Evolutionary conservation across 75 land plant genomes (phyloP), one percentile per base, ranked within the genome.

Genomic region (Picea glauca): DNA sequence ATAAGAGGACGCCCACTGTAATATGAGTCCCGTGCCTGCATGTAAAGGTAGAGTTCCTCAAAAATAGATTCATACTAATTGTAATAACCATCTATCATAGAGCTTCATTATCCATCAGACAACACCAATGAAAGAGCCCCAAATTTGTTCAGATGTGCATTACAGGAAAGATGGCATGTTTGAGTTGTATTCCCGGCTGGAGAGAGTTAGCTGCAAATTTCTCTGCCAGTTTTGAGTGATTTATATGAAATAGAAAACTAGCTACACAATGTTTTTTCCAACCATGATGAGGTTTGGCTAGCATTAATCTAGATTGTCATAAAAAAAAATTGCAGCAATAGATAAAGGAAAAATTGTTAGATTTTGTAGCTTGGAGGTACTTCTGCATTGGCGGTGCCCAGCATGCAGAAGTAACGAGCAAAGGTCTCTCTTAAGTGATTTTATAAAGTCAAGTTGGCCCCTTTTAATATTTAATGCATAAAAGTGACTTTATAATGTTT

Each of bases 11-110:
- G 67, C 4, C 98, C 98, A 66, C 92, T 95, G 74, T 95, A 95
- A 80, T 95, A 95, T 13, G 98, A 86, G 87, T 95, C 94, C 60
- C 96, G 78, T 57, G 98, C 98, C 98, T 94, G 77, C 66, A 81
- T 15, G 26, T 15, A 21, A 78, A 78, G 13, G 38, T 60, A 60
- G 31, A 76, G 32, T 13, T 12, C 5, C 72, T 76, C 17, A 23
- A 43, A 70, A 70, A 70, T 11, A 21, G 74, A 70, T 11, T 9
- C 54, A 43, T 20, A 38, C 46, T 5, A 38, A 40, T 7, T 20
- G 46, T 68, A 38, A 17, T 7, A 68, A 68, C 7, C 3, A 9
- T 68, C 6, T 40, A 67, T 38, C 72, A 67, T 6, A 67, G 38
- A 67, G 18, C 20, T 4, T 18, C 46, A 15, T 67, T 46, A 68